Evolutionary conservation across 345 rosid species (phyloP), one percentile per base, ranked within the genome.

Genomic region (Eutrema japonicum): DNA sequence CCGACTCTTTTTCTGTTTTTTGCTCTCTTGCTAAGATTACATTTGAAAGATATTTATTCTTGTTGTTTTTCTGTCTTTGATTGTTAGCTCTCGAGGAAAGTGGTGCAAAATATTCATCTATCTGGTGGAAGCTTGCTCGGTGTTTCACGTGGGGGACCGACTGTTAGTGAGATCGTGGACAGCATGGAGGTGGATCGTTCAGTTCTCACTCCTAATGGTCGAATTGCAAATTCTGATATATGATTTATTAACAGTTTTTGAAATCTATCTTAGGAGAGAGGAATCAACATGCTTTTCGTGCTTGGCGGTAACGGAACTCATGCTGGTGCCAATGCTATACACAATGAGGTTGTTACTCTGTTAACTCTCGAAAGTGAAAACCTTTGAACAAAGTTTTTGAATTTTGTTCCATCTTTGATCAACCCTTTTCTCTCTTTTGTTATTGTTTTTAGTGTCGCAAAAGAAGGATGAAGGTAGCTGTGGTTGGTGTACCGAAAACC

Each of bases 401-500:
- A 7, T 45, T 45, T 6, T 29, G 27, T 48, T 64, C 14, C 8
- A 4, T 46, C n/a, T 64, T 45, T 48, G 14, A 42, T 30, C 47
- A 2, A 18, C 50, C 2, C 43, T 46, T 46, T 32, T 45, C 11
- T 62, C 10, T 8, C 8, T 8, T 36, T 8, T 37, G 8, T 37
- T 8, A 4, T 6, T 32, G 1, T 72, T 82, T 5, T 8, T 69
- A 95, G 98, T 95, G 99, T 74, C 83, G 86, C 46, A 87, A 83
- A 81, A 82, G 98, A 78, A 82, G 80, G 74, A 22, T 92, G 77
- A 83, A 54, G 74, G 88, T 95, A 68, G 94, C 98, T 77, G 88
- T 95, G 16, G 98, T 95, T 85, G 99, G 99, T 71, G 98, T 95
- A 75, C 98, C 99, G 40, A 95, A 95, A 78, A 95, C 98, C 64